Conservation (phyloP, 2,329 filamentous ascomycete species). For the Colletotrichum sp. region DNA sequence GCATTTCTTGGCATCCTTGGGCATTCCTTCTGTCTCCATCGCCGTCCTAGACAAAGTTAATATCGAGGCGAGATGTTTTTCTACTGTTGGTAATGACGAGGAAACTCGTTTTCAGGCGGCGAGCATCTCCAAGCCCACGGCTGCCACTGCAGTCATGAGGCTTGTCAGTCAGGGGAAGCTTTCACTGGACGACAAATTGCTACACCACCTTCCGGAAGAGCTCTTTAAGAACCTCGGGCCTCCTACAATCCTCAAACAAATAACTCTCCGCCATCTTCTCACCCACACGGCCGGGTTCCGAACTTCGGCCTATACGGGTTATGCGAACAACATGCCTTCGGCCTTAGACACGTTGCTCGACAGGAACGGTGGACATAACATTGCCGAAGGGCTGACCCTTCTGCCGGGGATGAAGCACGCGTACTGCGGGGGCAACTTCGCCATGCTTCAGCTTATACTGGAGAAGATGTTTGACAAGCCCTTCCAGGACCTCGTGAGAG, state of each 20-base stretch:
- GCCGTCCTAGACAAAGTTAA: background rate
- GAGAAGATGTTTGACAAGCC: background rate
- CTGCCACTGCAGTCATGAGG: constrained; percentile 2
- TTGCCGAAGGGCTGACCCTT: background rate
- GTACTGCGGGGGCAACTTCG: constrained; percentile 1
- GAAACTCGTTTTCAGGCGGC: constrained; percentile 4
- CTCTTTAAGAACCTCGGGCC: background rate
- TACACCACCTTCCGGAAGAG: background rate
- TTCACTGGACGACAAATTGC: background rate
- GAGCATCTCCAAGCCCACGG: constrained; percentile 5
- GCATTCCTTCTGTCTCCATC: constrained; percentile 2
- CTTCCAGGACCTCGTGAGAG: background rate
- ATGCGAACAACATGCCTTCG: background rate
- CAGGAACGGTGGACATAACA: background rate
- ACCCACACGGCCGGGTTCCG: background rate
- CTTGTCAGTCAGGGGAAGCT: background rate
- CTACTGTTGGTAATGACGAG: background rate
- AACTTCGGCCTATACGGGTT: background rate
- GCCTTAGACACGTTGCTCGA: constrained; percentile 16
- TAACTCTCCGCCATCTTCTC: background rate
- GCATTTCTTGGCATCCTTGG: background rate
- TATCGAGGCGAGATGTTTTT: constrained; percentile 4
- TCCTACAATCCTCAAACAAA: background rate
- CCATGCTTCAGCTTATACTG: constrained; percentile 4
- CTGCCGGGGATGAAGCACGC: background rate